Conservation (phyloP, 2,329 filamentous ascomycete genomes). For the Ceratocystis smalleyi region DNA sequence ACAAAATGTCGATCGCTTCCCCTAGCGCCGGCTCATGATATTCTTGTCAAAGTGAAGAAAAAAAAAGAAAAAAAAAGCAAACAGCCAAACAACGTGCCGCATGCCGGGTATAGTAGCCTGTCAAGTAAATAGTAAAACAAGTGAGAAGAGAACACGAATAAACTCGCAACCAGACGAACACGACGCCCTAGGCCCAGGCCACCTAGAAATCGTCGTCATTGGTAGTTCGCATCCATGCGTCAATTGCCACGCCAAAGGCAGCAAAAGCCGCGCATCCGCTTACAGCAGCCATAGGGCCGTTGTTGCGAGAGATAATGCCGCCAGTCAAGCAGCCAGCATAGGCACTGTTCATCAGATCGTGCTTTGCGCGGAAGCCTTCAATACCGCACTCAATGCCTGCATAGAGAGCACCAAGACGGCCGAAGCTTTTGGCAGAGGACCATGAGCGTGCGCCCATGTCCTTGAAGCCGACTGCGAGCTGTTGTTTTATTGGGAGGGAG, state of each 20-base stretch:
- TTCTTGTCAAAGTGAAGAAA: background rate
- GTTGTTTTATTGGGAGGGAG: conserved; percentile 65
- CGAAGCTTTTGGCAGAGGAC: conserved; percentile 85
- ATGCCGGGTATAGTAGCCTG: background rate
- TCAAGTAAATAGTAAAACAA: background rate
- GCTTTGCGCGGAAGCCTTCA: conserved; percentile 82
- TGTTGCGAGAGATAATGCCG: conserved; percentile 70
- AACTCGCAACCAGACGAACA: conserved; percentile 8
- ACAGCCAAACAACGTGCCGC: background rate
- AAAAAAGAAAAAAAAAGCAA: background rate
- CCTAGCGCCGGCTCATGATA: background rate
- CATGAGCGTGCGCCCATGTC: conserved; percentile 83
- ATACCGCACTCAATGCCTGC: conserved; percentile 89
- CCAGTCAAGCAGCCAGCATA: conserved; percentile 83
- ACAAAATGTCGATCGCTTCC: background rate
- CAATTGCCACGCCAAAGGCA: conserved; percentile 80
- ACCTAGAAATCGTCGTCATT: conserved; percentile 32
- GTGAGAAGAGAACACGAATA: conserved; percentile 1
- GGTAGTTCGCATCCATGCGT: conserved; percentile 75
- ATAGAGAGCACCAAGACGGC: conserved; percentile 81
- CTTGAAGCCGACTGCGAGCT: conserved; percentile 72
- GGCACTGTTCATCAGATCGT: conserved; percentile 78
- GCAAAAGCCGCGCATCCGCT: conserved; percentile 88
- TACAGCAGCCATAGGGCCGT: conserved; percentile 74
- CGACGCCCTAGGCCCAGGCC: background rate